Percentiles rank a stretch among this genome's conserved stretches.
Evolutionary conservation across 345 rosid genomes (phyloP).

Genomic region (Angophora floribunda): DNA sequence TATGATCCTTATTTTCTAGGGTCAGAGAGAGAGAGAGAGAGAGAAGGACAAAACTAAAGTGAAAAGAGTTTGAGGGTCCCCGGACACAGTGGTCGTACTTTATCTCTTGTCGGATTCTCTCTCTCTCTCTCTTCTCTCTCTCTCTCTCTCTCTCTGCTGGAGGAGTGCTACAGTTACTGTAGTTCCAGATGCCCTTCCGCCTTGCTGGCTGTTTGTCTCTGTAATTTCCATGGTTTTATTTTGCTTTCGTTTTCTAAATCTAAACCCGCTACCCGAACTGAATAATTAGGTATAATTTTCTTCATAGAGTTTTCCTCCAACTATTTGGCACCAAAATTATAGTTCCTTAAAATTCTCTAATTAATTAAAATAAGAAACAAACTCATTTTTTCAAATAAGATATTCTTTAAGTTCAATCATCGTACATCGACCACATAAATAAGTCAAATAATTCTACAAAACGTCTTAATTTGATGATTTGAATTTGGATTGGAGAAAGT

Average conservation of each 20-base stretch:
- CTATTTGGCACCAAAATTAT: neutral
- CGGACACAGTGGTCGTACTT: neutral
- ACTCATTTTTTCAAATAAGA: neutral
- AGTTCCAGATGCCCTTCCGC: neutral
- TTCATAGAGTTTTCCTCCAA: neutral
- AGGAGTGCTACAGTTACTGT: neutral
- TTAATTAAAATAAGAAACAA: neutral
- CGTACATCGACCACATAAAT: neutral
- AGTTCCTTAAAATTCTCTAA: neutral
- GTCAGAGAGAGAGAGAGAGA: neutral
- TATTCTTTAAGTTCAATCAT: neutral
- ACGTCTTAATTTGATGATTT: neutral
- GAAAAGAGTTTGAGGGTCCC: neutral
- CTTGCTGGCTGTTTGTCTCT: neutral
- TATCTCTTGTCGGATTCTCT: neutral
- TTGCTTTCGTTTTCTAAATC: neutral
- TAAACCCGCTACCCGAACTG: neutral
- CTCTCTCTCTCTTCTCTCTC: too few relatives aligned
- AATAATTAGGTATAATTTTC: neutral
- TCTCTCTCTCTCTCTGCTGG: neutral
- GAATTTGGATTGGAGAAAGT: neutral
- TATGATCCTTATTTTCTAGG: neutral
- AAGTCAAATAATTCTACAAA: neutral
- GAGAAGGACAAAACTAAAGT: neutral
- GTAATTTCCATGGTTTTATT: neutral